Conservation (phyloP, 1,139 yeast species). For the Scheffersomyces cryptocercus region DNA sequence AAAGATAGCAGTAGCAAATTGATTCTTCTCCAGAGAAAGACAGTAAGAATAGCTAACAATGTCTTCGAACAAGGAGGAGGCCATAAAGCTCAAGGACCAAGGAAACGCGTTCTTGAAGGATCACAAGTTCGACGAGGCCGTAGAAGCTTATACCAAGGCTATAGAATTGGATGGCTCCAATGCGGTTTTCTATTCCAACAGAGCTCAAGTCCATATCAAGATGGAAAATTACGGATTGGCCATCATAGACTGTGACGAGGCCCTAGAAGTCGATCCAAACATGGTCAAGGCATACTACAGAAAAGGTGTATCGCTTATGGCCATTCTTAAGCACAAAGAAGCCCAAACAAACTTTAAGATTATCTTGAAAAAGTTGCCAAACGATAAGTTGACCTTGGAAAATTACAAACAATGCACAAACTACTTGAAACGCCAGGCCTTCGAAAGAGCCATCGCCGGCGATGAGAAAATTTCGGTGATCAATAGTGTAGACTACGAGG, state of each 20-base stretch:
- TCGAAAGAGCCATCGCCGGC: constrained; percentile 84
- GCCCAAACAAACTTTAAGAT: constrained; percentile 71
- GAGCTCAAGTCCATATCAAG: constrained; percentile 89
- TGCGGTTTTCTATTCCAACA: constrained; percentile 81
- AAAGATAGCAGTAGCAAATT: too few relatives aligned
- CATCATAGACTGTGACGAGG: constrained; percentile 70
- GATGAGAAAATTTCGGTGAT: constrained; percentile 45
- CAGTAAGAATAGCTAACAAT: too few relatives aligned
- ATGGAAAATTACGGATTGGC: constrained; percentile 87
- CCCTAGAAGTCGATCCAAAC: constrained; percentile 65
- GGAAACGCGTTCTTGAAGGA: constrained; percentile 75
- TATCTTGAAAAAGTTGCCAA: constrained; percentile 65
- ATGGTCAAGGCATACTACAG: constrained; percentile 81
- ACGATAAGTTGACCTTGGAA: constrained; percentile 66
- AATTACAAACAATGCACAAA: constrained; percentile 66
- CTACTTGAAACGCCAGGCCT: constrained; percentile 72
- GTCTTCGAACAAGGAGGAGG: constrained; percentile 30
- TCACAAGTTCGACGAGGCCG: constrained; percentile 66
- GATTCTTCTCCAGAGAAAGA: too few relatives aligned
- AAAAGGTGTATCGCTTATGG: constrained; percentile 80
- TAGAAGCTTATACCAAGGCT: constrained; percentile 74
- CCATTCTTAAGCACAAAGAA: constrained; percentile 71
- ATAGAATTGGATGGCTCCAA: constrained; percentile 67
- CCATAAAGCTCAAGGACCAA: constrained; percentile 57
- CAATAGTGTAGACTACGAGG: constrained; percentile 47